phyloP scores from a whole-genome alignment of 352 stramenopile species.

The Phytophthora hibernalis region DNA sequence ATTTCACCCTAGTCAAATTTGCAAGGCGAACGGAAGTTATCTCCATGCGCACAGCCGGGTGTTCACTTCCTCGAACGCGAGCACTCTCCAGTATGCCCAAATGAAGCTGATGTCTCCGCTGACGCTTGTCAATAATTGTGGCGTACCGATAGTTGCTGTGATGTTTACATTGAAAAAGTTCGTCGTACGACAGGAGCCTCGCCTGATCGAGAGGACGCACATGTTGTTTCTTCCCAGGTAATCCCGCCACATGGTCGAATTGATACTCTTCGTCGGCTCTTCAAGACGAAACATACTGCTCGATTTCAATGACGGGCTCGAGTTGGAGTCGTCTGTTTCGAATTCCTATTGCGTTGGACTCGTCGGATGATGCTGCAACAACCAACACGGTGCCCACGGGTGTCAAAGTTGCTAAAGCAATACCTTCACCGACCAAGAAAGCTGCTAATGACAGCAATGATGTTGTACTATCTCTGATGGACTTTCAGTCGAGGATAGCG shows the following conservation, averaged over 20 bases:
- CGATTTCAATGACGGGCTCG: slow-evolving; percentile 77
- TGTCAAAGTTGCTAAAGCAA: slow-evolving; percentile 26
- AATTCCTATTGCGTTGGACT: slow-evolving; percentile 47
- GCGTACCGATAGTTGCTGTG: slow-evolving; percentile 67
- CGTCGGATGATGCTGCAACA: slow-evolving; percentile 5
- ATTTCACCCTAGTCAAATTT: slow-evolving; percentile 76
- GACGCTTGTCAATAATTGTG: slow-evolving; percentile 84
- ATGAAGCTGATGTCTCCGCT: slow-evolving; percentile 70
- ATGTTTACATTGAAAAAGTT: slow-evolving; percentile 87
- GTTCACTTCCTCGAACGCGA: slow-evolving; percentile 72
- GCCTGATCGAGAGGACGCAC: slow-evolving; percentile 71
- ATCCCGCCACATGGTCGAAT: slow-evolving; percentile 53
- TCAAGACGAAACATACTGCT: slow-evolving; percentile 79
- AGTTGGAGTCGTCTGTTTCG: slow-evolving; percentile 84
- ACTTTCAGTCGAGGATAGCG: slow-evolving; percentile 64
- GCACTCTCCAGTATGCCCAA: slow-evolving; percentile 72
- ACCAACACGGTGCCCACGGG: slow-evolving; percentile 6
- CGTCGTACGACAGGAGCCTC: slow-evolving; percentile 50
- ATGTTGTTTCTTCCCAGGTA: slow-evolving; percentile 74
- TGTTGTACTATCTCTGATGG: slow-evolving; percentile 57
- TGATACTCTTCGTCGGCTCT: slow-evolving; percentile 78
- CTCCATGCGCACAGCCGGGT: slow-evolving; percentile 71
- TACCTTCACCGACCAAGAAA: slow-evolving; percentile 5
- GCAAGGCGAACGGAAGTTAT: slow-evolving; percentile 72
- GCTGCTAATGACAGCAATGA: slow-evolving; percentile 33